Base-by-base conservation (phyloP, 129 eudicot genomes). In the Artemisia annua region DNA sequence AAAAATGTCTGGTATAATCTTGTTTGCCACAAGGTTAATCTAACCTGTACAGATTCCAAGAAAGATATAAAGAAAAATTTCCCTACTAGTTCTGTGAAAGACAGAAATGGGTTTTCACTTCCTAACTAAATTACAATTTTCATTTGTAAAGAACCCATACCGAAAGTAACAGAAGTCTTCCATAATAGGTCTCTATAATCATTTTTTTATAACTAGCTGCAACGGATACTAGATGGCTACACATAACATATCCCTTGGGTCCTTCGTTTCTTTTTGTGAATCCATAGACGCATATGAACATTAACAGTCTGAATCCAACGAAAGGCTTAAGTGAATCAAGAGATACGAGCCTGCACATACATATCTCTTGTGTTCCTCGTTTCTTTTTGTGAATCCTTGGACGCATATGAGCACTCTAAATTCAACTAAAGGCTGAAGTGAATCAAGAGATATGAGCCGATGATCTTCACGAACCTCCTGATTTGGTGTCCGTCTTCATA, bases 31-130 rank as follows among this genome's bases (percentile, higher is more conserved):
- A 55, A 63, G 81, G 83, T 67, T 71, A 66, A 72, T 78, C 87
- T 80, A 83, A 74, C 70, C 89, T 89, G 92, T 87, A 92, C 95
- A 89, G 70, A 79, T 83, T 32, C 70, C 73, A 69, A 49, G 74
- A 65, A 77, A 69, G 76, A 72, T 55, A 73, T 63, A 28, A 43
- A 66, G 63, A 62, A 77, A 71, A 13, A 8, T 64, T 63, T 73
- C 69, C 76, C 83, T 78, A 81, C 14, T 74, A 54, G 60, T 71
- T 74, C 78, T 84, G 76, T 72, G 75, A 67, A 79, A 67, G 69
- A 82, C 58, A 79, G 81, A 79, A 80, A 62, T 80, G 82, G 85
- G 83, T 75, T 78, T 76, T 80, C 80, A 66, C 80, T 75, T 80
- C 63, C 86, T 78, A 83, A 73, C 91, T 69, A 76, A 81, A 76